A percentile compares a stretch with the other conserved stretches of the same genome.
Conservation (phyloP, 2,329 filamentous ascomycete genomes). For the Triangularia setosa region DNA sequence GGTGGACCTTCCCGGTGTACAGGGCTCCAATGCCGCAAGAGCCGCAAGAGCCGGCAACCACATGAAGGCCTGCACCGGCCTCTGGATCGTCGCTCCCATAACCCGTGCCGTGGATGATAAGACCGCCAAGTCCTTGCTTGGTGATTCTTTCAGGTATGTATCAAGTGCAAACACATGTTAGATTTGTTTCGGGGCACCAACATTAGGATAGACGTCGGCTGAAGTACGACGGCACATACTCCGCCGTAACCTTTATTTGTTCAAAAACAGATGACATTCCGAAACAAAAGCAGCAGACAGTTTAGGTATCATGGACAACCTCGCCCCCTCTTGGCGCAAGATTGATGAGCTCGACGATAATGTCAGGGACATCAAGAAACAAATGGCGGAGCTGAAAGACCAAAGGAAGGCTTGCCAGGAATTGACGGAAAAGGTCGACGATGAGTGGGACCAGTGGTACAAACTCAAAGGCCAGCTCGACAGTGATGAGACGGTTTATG, state of each 20-base stretch:
- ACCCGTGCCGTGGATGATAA: conserved; percentile 58
- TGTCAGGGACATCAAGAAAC: not conserved
- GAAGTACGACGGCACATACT: conserved; percentile 53
- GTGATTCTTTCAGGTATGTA: conserved; percentile 57
- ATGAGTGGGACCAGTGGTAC: conserved; percentile 24
- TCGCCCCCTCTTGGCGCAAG: conserved; percentile 16
- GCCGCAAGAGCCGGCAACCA: conserved; percentile 52
- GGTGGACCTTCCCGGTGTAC: conserved; percentile 54
- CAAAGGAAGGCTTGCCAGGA: conserved; percentile 31
- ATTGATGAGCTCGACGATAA: conserved; percentile 5
- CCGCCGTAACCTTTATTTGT: conserved; percentile 56
- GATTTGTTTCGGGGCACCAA: conserved; percentile 52
- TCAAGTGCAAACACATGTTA: conserved; percentile 56
- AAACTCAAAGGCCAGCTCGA: conserved; percentile 15
- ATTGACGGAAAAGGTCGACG: conserved; percentile 22
- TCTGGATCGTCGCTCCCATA: conserved; percentile 60
- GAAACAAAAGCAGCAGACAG: conserved; percentile 27
- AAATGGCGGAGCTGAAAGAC: conserved; percentile 28
- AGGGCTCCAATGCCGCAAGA: conserved; percentile 55
- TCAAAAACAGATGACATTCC: conserved; percentile 59
- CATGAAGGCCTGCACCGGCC: conserved; percentile 54
- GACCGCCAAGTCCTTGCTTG: conserved; percentile 51
- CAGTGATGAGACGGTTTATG: conserved; percentile 24
- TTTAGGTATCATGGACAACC: conserved; percentile 18
- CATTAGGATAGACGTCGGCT: conserved; percentile 53